phyloP scores from a whole-genome alignment of 73 alveolate species.

The Tetrahymena thermophila region DNA sequence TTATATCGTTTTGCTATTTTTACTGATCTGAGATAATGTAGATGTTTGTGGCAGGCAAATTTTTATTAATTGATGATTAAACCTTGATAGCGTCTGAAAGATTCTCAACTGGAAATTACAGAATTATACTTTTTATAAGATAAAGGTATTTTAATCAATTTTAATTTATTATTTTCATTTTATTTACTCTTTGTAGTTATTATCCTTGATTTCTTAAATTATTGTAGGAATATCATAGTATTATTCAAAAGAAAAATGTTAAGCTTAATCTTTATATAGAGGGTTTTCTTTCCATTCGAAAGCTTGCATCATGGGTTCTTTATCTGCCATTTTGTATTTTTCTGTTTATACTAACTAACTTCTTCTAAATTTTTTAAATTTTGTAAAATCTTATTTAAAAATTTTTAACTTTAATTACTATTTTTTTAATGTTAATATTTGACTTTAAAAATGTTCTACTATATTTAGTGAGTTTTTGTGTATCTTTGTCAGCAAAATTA shows the following conservation, averaged over 20 bases:
- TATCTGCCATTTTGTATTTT: background rate
- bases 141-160: background rate
- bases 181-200: background rate
- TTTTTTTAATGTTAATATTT: background rate
- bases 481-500: background rate
- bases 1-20: background rate
- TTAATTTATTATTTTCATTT: background rate
- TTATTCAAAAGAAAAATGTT: background rate
- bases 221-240: background rate
- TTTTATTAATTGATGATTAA: background rate
- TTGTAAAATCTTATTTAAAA: background rate
- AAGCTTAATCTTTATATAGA: background rate
- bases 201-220: background rate
- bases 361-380: background rate
- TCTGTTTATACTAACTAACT: background rate
- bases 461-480: background rate
- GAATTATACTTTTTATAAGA: background rate
- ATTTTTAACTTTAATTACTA: background rate
- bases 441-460: background rate
- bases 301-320: background rate
- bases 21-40: conserved; percentile 12
- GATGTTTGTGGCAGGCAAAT: background rate
- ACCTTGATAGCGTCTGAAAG: background rate
- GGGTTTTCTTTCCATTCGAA: background rate
- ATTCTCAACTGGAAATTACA: background rate